phyloP scores from a whole-genome alignment of 73 alveolate species.

The Tetrahymena borealis region DNA sequence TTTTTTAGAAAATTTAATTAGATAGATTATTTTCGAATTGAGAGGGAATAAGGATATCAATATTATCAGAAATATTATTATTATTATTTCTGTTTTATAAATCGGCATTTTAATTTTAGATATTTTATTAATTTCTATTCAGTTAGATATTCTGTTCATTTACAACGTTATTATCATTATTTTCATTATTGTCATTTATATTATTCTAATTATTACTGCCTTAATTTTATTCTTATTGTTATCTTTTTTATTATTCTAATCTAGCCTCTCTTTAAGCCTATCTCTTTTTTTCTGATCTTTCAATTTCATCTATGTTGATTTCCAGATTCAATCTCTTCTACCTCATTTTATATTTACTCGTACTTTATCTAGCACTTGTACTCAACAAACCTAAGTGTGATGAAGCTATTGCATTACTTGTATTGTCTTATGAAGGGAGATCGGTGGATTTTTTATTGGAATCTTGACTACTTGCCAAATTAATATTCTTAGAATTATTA shows the following conservation, averaged over 20 bases:
- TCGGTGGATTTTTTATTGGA: neutral
- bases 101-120: neutral
- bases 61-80: neutral
- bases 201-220: neutral
- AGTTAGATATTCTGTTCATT: neutral
- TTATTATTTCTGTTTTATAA: neutral
- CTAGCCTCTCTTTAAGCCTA: neutral
- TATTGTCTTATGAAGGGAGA: neutral
- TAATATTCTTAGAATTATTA: neutral
- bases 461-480: neutral
- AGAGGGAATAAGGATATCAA: no score
- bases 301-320: neutral
- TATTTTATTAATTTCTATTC: neutral
- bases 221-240: neutral
- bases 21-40: neutral
- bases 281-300: neutral
- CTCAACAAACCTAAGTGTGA: neutral
- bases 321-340: neutral
- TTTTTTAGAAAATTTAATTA: neutral
- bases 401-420: neutral
- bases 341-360: neutral
- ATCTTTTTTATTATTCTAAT: neutral
- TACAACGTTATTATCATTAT: neutral
- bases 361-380: neutral
- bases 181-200: neutral